These are phyloP conservation scores for Truncatella angustata DNA, from an alignment of 2,329 filamentous ascomycete genomes.

Conservation along the genomic window DNA sequence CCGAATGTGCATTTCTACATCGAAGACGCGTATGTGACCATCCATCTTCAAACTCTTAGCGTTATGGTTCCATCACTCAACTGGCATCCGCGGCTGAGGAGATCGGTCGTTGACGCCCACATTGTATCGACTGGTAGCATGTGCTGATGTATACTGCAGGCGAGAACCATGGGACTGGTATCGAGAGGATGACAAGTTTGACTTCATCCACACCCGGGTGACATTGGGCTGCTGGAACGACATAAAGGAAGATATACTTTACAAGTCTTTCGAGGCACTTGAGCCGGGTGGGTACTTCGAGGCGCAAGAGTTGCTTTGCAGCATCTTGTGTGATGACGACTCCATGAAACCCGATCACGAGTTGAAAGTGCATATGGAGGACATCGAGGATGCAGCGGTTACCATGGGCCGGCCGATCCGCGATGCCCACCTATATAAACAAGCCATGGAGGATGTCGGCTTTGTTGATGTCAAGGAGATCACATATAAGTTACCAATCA, in stretches of 20 bases:
- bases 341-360: conserved; percentile 38
- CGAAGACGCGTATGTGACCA: conserved; percentile 53
- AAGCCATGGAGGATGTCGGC: conserved; percentile 44
- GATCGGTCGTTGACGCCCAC: too few species aligned
- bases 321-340: conserved; percentile 42
- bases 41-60: background rate
- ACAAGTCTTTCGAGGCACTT: conserved; percentile 47
- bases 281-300: conserved; percentile 55
- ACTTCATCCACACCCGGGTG: conserved; percentile 53
- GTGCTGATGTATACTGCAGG: background rate
- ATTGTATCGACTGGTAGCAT: background rate
- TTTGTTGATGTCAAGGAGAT: conserved; percentile 54
- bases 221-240: conserved; percentile 49
- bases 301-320: conserved; percentile 45
- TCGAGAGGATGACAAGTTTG: conserved; percentile 43
- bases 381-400: conserved; percentile 37
- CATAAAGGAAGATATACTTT: conserved; percentile 48
- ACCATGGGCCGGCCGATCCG: conserved; percentile 36
- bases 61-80: background rate
- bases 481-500: conserved; percentile 53
- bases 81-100: too few species aligned
- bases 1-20: conserved; percentile 73
- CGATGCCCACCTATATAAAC: conserved; percentile 31
- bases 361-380: conserved; percentile 37
- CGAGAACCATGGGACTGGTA: conserved; percentile 14